Base-by-base conservation (phyloP, 1,139 yeast genomes). In the Arxiozyma bovina region DNA sequence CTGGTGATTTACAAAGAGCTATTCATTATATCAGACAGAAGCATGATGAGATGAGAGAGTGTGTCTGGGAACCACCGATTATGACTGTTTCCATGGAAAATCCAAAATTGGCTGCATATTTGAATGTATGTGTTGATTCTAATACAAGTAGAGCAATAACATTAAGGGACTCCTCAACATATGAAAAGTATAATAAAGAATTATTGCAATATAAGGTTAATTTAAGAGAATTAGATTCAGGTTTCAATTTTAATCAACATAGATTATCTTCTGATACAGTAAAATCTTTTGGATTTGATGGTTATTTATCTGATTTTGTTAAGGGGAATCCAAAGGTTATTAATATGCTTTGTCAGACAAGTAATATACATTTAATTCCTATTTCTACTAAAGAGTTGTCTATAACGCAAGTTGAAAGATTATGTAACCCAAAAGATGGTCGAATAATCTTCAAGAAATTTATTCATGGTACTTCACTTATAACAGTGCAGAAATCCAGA, bases 241-340 rank as follows among this genome's bases (percentile, higher is more conserved):
- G 34, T 25, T 53, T 49, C 42, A 55, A 65, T 9, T 61, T 61
- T 7, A 54, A 60, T 1, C 56, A 69, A 21, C 8, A 44, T 21
- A 46, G 47, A 5, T 54, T 75, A 21, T 53, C 75, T 0, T 58
- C 57, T 9, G 76, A 72, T 9, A 67, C 72, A 45, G 61, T 90
- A 5, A 63, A 60, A 42, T 49, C 60, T 23, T 51, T 55, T n/a
- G 96, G 96, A 0, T 88, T 93, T 68, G 96, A 87, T 57, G 94
- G 96, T 0, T 87, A 80, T 62, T 63, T 90, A 42, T 71, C 81
- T 1, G 97, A 93, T 63, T 81, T 81, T 58, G 65, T 93, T 1
- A 71, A 73, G 1, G 99, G 96, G 0, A 96, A 96, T 1, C 66
- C 70, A 11, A 78, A 80, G n/a, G 96, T 93, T 0, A 66, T 89